Percentiles rank a stretch among this genome's conserved stretches.
Evolutionary conservation across 2,329 filamentous ascomycete species (phyloP).

Genomic region (Arthroderma sp.): DNA sequence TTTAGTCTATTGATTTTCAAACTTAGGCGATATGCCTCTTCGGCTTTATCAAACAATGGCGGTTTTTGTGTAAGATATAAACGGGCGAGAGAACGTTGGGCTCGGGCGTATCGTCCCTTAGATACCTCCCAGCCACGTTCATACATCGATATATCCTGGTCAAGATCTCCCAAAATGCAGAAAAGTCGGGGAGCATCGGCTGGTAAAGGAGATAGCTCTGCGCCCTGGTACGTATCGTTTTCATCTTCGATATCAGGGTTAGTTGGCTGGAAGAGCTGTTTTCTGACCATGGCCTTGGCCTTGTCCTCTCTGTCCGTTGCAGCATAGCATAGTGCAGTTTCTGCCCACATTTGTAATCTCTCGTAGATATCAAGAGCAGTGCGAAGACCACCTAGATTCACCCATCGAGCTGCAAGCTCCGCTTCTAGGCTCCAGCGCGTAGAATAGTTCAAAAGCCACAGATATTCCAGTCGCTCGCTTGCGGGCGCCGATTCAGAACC

Average conservation of each 20-base stretch:
- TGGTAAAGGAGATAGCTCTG: constrained; percentile 56
- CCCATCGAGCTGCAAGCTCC: constrained; percentile 88
- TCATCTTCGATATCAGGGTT: constrained; percentile 34
- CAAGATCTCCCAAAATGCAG: constrained; percentile 87
- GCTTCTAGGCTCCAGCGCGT: constrained; percentile 89
- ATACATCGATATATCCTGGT: constrained; percentile 61
- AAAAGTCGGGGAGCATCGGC: constrained; percentile 75
- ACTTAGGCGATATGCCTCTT: constrained; percentile 64
- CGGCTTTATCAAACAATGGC: constrained; percentile 52
- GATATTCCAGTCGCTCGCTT: constrained; percentile 63
- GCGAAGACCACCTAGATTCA: constrained; percentile 68
- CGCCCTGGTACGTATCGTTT: constrained; percentile 49
- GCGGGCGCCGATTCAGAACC: constrained; percentile 60
- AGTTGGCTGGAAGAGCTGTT: constrained; percentile 62
- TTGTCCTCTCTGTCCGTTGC: constrained; percentile 69
- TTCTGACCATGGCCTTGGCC: constrained; percentile 60
- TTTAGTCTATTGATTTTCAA: constrained; percentile 69
- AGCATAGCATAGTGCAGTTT: constrained; percentile 81
- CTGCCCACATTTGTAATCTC: constrained; percentile 82
- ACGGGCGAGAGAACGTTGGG: constrained; percentile 75
- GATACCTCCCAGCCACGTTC: constrained; percentile 81
- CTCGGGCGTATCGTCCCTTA: constrained; percentile 64
- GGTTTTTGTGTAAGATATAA: constrained; percentile 53
- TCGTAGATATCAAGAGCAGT: constrained; percentile 95
- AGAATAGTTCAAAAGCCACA: constrained; percentile 71